These are phyloP conservation scores for Trametes coccinea DNA, from an alignment of 768 basidiomycete species.

Conservation along the genomic window DNA sequence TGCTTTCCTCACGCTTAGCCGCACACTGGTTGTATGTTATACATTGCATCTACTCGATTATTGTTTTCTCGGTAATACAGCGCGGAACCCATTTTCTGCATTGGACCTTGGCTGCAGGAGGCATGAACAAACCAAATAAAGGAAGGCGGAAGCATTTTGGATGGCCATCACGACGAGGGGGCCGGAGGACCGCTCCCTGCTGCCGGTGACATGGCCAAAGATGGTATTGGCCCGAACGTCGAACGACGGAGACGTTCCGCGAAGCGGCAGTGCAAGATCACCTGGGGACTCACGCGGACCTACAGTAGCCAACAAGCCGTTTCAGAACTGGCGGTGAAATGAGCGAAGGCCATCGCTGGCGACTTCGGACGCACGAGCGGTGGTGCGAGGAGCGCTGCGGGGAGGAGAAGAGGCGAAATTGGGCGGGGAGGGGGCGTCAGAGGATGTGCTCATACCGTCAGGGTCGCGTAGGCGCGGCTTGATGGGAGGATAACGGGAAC, in stretches of 20 bases:
- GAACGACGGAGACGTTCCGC: slow-evolving; percentile 7
- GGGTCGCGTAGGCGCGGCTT: slow-evolving; percentile 15
- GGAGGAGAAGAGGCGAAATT: not conserved
- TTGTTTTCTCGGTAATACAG: slow-evolving; percentile 22
- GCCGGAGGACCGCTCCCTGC: slow-evolving; percentile 3
- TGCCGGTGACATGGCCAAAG: slow-evolving; percentile 7
- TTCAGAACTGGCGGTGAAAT: not conserved
- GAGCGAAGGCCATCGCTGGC: not conserved
- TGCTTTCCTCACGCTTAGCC: slow-evolving; percentile 24
- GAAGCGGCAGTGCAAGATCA: slow-evolving; percentile 10
- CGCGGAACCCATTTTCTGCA: not conserved
- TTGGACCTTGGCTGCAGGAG: not conserved
- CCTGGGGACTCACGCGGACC: slow-evolving; percentile 14
- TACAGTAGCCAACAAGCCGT: slow-evolving; percentile 9
- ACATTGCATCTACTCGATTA: slow-evolving; percentile 33
- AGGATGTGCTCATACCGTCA: slow-evolving; percentile 9
- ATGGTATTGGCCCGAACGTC: slow-evolving; percentile 2
- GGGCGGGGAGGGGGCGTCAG: not conserved
- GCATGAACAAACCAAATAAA: not conserved
- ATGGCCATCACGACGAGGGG: slow-evolving; percentile 2
- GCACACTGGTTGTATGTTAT: slow-evolving; percentile 31
- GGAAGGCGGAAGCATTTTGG: slow-evolving; percentile 3
- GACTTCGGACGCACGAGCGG: not conserved
- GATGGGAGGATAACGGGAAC: slow-evolving; percentile 19
- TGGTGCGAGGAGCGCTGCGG: not conserved